Evolutionary conservation across 192 early-diverging fungal genomes (phyloP), one percentile per base, ranked within the genome.

Genomic region (Neocallimastix lanati): DNA sequence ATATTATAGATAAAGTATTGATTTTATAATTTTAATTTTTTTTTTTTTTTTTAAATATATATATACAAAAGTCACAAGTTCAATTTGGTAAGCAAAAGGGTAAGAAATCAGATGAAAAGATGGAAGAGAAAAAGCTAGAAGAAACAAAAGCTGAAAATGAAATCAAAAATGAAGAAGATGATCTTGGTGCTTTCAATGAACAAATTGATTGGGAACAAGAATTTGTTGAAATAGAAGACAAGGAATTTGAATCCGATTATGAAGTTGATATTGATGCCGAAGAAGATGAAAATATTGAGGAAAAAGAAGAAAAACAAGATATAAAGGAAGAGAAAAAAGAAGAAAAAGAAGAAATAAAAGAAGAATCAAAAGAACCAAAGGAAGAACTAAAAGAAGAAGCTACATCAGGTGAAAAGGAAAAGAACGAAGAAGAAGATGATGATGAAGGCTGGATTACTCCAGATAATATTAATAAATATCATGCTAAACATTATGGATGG

Each of bases 381-480:
- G 15, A 77, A 2, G 15, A 77, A 21, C 28, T 78, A n/a, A 76
- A 84, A 28, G 82, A 79, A 76, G 76, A 77, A 12, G 78, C 40
- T 12, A 77, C 78, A 28, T 81, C 82, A 38, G 58, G 76, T 37
- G 80, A 82, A 30, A 81, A 78, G 18, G 79, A 78, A 13, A 77
- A 30, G 12, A 78, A 81, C 14, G 84, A 81, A 15, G 78, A 89
- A 30, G 84, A 85, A 79, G 89, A 90, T 84, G 89, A 87, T 80
- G 95, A 93, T 76, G 93, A 90, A 29, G 87, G 83, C 12, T 98
- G 96, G 96, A 98, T 98, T 82, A 98, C 96, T 6, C 96, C 96
- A 1, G 82, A 86, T 27, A 98, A 97, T 82, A 88, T 98, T 80
- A 87, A 89, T 40, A 85, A 91, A 82, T 87, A 88, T 81, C 92